Evolutionary conservation across 768 basidiomycete genomes (phyloP), one percentile per base, ranked within the genome.

Genomic region (Mycena olivaceomarginata): DNA sequence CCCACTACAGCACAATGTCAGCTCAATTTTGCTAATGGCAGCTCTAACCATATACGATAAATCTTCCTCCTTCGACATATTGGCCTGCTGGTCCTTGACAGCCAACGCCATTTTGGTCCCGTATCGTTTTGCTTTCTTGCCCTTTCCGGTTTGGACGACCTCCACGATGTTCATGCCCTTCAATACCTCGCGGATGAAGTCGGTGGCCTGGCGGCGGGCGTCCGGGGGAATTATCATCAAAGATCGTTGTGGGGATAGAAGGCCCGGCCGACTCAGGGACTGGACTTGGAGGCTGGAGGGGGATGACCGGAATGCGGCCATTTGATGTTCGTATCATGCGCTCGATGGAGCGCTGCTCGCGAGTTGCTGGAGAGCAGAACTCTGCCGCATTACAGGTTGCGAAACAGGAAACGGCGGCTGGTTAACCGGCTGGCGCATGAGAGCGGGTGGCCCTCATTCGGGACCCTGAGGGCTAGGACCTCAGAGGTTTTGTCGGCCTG

Each of bases 51-150:
- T 68, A 11, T 20, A 56, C 0, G 8, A n/a, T 3, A 4, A 8
- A 40, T 68, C 67, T 7, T 57, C 45, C 48, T 75, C 68, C 1
- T 11, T 10, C 2, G 74, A 31, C 68, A 75, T 53, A 4, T 3
- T 10, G 4, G 67, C 15, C 67, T 68, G 51, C n/a, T 68, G 67
- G 15, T 13, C 31, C 12, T 37, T 25, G 57, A 59, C 31, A 5
- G 25, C 57, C 15, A 15, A 13, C 1, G 57, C 31, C 57, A 31
- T 59, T 13, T 59, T 4, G 7, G 31, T 13, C 12, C 15, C 25
- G 3, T 13, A 12, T 12, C 57, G 57, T 8, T 22, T 25, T 12
- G 46, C 46, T 37, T 59, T 59, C 2, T 25, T 59, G 10, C 9
- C 31, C 31, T 25, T 59, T 31, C 20, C 57, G 0, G 8, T 25